Base-by-base conservation (phyloP, 2,329 filamentous ascomycete species). In the Thielaviopsis musarum region DNA sequence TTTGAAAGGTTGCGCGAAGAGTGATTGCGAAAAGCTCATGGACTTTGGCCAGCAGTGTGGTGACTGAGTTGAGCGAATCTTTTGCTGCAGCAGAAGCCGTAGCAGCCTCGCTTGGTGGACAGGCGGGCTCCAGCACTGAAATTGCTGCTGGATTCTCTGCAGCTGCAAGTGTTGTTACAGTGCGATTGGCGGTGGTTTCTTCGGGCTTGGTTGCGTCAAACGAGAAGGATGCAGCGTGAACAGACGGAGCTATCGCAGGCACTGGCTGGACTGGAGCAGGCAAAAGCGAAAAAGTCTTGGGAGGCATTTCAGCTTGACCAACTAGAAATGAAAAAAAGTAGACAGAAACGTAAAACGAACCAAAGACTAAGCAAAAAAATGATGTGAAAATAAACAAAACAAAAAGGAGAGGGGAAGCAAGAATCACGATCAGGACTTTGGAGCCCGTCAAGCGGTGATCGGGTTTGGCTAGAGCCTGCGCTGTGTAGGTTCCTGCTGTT, bases 1-100 rank as follows among this genome's bases (percentile, higher is more conserved):
- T 62, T n/a, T 57, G 58, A 57, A 62, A 62, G 38, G 60, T 62
- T 21, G 60, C 60, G 17, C 56, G 34, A 30, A 62, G 53, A 1
- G 56, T 57, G 48, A 58, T 62, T 21, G 26, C 21, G 26, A 59
- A 51, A 22, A 62, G 41, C 17, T 62, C 57, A 19, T 49, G 54
- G 24, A 62, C 51, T 56, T 59, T 62, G 34, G 30, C 26, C 24
- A 62, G 38, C 30, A 62, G 60, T 12, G 55, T 58, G 30, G 54
- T 49, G 38, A 62, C 34, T 17, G 54, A 51, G 12, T 51, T 56
- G 45, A 58, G 57, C 38, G 60, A 62, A 10, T 62, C 60, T 17
- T 57, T 24, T 13, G 59, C 60, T 51, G 59, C 56, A 24, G 38
- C 57, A 5, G 54, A 21, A 10, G 22, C 22, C 12, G 60, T 34